These are phyloP conservation scores for Hypoxylon sp. DNA, from an alignment of 2,329 filamentous ascomycete genomes.

Conservation along the genomic window DNA sequence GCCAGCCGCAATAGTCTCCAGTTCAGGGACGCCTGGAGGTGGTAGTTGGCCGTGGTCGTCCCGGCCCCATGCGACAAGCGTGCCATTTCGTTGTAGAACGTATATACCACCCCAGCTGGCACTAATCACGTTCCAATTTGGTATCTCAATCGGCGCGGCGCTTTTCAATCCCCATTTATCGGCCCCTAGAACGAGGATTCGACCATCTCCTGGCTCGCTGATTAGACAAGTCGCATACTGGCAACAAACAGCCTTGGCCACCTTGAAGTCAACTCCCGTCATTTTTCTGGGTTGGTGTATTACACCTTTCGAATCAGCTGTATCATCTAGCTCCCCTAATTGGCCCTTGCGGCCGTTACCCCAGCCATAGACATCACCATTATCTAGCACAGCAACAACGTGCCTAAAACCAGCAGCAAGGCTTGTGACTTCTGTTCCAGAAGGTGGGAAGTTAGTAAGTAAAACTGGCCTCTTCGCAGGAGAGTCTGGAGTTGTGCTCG, in stretches of 20 bases:
- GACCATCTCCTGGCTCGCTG: slow-evolving; percentile 67
- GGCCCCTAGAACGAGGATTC: slow-evolving; percentile 77
- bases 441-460: slow-evolving; percentile 76
- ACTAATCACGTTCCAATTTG: slow-evolving; percentile 76
- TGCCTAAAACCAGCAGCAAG: slow-evolving; percentile 85
- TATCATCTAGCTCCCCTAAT: slow-evolving; percentile 68
- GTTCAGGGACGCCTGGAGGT: slow-evolving; percentile 70
- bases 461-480: slow-evolving; percentile 50
- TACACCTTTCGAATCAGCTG: slow-evolving; percentile 56
- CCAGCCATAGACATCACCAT: slow-evolving; percentile 89
- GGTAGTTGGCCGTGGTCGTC: slow-evolving; percentile 88
- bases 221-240: slow-evolving; percentile 88
- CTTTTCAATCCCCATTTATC: slow-evolving; percentile 80
- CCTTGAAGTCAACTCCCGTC: slow-evolving; percentile 71
- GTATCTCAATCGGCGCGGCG: slow-evolving; percentile 66
- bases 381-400: slow-evolving; percentile 78
- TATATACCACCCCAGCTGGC: slow-evolving; percentile 89
- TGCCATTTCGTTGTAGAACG: slow-evolving; percentile 73
- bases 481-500: slow-evolving; percentile 68
- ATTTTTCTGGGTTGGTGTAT: slow-evolving; percentile 75
- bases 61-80: slow-evolving; percentile 82
- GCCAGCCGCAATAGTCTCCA: slow-evolving; percentile 80
- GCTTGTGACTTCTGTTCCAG: slow-evolving; percentile 70
- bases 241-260: slow-evolving; percentile 79
- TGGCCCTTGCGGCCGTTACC: slow-evolving; percentile 90